These are phyloP conservation scores for Rhodomyrtus psidioides DNA, from an alignment of 441 rosid genomes.

Conservation along the genomic window DNA sequence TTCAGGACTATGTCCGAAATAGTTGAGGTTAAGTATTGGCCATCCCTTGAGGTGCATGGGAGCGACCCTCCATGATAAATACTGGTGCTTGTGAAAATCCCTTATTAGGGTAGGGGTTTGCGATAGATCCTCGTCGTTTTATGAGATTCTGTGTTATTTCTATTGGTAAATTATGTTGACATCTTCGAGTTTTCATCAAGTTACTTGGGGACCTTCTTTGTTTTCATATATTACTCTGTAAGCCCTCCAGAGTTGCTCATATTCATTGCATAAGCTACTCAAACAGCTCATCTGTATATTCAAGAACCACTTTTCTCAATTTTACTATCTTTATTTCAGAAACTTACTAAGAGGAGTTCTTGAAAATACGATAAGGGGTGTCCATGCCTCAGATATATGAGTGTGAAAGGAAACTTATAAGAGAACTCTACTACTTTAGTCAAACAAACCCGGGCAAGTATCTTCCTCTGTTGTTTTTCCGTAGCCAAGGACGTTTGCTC, in stretches of 20 bases:
- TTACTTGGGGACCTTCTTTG: background rate
- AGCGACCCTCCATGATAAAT: background rate
- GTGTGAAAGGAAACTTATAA: background rate
- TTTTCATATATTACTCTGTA: background rate
- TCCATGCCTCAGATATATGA: background rate
- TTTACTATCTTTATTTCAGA: background rate
- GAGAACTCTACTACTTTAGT: background rate
- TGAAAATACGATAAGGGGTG: background rate
- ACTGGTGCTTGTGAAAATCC: background rate
- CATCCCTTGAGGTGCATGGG: background rate
- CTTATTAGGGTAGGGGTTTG: background rate
- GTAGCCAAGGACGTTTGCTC: background rate
- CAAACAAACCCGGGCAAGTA: background rate
- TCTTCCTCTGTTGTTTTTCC: background rate
- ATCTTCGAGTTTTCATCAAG: background rate
- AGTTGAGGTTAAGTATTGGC: background rate
- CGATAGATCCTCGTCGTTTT: accelerated
- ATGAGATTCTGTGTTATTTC: background rate
- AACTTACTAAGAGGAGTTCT: background rate
- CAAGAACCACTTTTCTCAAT: background rate
- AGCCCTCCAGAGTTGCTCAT: background rate
- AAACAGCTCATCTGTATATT: background rate
- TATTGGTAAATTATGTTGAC: background rate
- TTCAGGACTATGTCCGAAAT: background rate
- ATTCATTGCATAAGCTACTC: background rate